These are phyloP conservation scores for Chaetomiaceae sp. DNA, from an alignment of 2,329 filamentous ascomycete species.

Conservation along the genomic window DNA sequence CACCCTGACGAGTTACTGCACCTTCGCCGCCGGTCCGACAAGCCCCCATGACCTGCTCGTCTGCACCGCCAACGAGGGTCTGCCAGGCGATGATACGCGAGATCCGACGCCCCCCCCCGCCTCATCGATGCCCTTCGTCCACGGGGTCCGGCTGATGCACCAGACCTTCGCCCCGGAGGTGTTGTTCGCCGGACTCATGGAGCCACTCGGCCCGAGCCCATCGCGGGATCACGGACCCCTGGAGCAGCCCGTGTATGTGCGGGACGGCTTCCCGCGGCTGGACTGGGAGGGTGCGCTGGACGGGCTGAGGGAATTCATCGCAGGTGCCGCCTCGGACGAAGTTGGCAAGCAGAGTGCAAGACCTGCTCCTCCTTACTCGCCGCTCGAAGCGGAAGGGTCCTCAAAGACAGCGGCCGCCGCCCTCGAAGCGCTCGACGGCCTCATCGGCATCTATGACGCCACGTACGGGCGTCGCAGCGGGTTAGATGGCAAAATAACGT, in stretches of 20 bases:
- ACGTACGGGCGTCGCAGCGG: slow-evolving; percentile 1
- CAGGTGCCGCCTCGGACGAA: not conserved
- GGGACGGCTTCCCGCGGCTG: not conserved
- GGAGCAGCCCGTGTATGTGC: not conserved
- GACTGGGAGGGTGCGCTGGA: slow-evolving; percentile 6
- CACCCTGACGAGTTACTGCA: slow-evolving; percentile 1
- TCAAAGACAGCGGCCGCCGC: not conserved
- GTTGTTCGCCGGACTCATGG: slow-evolving; percentile 7
- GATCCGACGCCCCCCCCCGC: not conserved
- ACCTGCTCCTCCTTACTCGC: no score
- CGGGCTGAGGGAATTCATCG: not conserved
- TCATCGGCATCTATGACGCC: slow-evolving; percentile 2
- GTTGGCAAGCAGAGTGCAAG: not conserved
- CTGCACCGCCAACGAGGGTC: not conserved
- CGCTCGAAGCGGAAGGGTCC: no score
- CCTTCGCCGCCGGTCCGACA: slow-evolving; percentile 1
- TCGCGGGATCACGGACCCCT: not conserved
- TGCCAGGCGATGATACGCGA: no score
- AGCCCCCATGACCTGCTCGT: slow-evolving; percentile 4
- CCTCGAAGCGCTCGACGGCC: not conserved
- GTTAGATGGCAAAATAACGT: not conserved
- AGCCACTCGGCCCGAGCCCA: not conserved
- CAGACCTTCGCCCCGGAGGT: slow-evolving; percentile 3
- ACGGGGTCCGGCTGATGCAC: slow-evolving; percentile 4
- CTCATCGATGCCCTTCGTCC: slow-evolving; percentile 3